Evolutionary conservation across 495 filamentous ascomycete genomes (phyloP), one percentile per base, ranked within the genome.

Genomic region (Annulohypoxylon nitens): DNA sequence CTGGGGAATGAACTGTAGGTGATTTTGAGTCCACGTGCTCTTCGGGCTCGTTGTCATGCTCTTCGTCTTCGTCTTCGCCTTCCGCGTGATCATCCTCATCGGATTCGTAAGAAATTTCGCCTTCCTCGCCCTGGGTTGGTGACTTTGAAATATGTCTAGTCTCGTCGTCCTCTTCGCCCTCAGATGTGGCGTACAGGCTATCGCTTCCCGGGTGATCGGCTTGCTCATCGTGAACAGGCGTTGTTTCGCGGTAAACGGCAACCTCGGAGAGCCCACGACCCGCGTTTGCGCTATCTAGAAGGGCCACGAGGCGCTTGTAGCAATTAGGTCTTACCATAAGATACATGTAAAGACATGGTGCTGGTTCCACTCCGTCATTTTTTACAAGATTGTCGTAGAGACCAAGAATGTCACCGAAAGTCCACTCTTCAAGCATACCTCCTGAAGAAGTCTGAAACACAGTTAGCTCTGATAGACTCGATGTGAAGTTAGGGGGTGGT

Each of bases 331-430:
- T 76, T 70, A 80, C 75, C 53, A 76, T 72, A 14, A 81, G 75
- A 68, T 77, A 76, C 4, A 67, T 77, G 50, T 76, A 76, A 9
- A 82, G 73, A 34, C 69, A 63, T 0, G 70, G 71, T 2, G 69
- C 41, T 4, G 61, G 60, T 20, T 78, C 75, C 12, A 51, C 58
- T 30, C 69, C 64, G 36, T 82, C 78, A 55, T 82, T 82, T 37
- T 77, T 75, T 0, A 76, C 78, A 14, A 82, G 67, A 55, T 84
- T 74, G 81, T 84, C 77, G 79, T 81, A 64, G 1, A 78, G 61
- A 61, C 61, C 75, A 8, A 82, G 69, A n/a, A 82, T 69, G 37
- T 79, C 74, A 41, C 76, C 75, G 26, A 82, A 77, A n/a, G 78
- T 79, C 63, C 75, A 79, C 34, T 70, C 37, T 18, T 64, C 70